phyloP scores from a whole-genome alignment of 257 asterid species.

The Ocimum tenuiflorum region DNA sequence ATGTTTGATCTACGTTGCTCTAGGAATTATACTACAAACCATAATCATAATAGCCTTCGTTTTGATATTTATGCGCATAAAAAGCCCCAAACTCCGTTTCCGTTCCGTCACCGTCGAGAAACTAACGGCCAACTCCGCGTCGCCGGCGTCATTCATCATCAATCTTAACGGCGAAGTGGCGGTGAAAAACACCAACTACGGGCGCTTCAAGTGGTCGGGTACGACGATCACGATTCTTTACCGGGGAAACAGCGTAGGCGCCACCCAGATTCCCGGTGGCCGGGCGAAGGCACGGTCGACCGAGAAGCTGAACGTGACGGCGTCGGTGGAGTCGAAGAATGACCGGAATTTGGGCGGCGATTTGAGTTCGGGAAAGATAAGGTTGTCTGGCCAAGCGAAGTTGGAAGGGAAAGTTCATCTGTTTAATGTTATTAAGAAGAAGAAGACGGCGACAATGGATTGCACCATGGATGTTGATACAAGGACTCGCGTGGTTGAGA shows the following conservation, averaged over 20 bases:
- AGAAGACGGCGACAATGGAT: conserved; percentile 20
- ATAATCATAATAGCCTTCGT: conserved; percentile 16
- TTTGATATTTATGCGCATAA: conserved; percentile 7
- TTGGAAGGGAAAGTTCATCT: conserved; percentile 17
- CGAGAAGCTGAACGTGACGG: conserved; percentile 13
- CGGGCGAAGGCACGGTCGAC: conserved; percentile 9
- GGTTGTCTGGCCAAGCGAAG: conserved; percentile 13
- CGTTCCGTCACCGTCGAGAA: background rate
- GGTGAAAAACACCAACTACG: conserved; percentile 20
- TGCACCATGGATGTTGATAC: conserved; percentile 25
- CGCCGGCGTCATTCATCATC: conserved; percentile 16
- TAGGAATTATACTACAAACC: conserved; percentile 16
- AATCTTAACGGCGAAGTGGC: conserved; percentile 12
- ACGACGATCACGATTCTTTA: background rate
- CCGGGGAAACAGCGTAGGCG: conserved; percentile 17
- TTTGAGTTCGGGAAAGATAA: conserved; percentile 18
- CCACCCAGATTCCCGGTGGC: background rate
- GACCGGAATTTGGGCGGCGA: conserved; percentile 2
- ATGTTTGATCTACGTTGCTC: background rate
- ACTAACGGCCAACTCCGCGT: background rate
- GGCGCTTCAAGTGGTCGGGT: conserved; percentile 18
- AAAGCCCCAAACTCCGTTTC: conserved; percentile 20
- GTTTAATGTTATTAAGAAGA: conserved; percentile 16
- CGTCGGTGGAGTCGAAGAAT: background rate
- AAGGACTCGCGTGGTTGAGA: conserved; percentile 9